Base-by-base conservation (phyloP, 495 filamentous ascomycete species). In the Glutinoglossum americanum region DNA sequence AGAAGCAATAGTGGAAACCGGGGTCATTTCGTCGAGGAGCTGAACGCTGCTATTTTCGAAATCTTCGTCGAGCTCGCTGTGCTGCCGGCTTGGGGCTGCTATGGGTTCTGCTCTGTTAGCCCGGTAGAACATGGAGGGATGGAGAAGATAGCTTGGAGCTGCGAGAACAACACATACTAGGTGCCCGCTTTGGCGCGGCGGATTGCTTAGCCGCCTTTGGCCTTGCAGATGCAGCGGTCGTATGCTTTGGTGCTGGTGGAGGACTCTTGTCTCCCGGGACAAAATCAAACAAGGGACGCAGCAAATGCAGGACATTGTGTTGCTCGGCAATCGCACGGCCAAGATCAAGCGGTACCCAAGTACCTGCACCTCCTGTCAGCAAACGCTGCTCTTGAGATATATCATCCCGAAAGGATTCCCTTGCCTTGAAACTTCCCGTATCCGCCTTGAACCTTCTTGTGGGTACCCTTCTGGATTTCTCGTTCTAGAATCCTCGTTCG, bases 391-490 rank as follows among this genome's bases (percentile, higher is more conserved):
- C 26, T 19, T 17, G 21, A 30, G 35, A 55, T 10, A 9, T 7
- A 19, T 21, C 10, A 37, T 25, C 11, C 26, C 55, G n/a, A 56
- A 45, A 11, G 10, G 47, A 53, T 15, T 10, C 4, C 45, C 57
- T 11, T 62, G 86, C 89, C 89, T 73, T 98, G 92, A 63, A 96
- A 98, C 78, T 97, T 98, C 56, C 92, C 92, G 69, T 97, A 98
- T 25, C 92, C 92, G 60, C 92, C 92, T 64, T 98, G 92, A 2
- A 98, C 85, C 70, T 98, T 98, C 70, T 97, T 90, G 70, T 98
- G 92, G 9, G 82, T 74, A 10, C 89, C 90, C 67, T 94, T 94
- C 67, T 98, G 92, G 0, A 98, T 90, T 62, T 98, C 93, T 51
- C 93, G 79, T 72, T 98, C 92, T 17, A 98, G 78, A 57, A 98